Percentiles rank a stretch among this genome's conserved stretches.
These are phyloP conservation scores for Ophiocordyceps robertsii DNA, from an alignment of 2,329 filamentous ascomycete species.

Conservation along the genomic window DNA sequence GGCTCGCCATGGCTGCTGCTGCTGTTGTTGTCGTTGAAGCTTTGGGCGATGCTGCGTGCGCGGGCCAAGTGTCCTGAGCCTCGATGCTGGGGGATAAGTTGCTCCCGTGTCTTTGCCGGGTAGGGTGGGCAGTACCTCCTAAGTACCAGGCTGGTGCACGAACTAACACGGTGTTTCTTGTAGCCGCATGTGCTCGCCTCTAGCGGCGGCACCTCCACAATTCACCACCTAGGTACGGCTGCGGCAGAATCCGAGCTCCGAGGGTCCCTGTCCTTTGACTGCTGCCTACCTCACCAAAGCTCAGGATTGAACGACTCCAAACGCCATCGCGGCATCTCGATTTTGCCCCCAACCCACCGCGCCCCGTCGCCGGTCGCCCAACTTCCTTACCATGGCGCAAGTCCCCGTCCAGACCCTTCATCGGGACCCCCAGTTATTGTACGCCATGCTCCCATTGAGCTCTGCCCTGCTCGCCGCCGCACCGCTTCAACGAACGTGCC, in stretches of 20 bases:
- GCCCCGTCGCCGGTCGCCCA: not conserved
- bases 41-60: not conserved
- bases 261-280: not conserved
- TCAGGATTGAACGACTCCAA: too few relatives aligned
- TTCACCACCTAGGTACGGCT: not conserved
- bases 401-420: constrained; percentile 88
- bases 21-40: not conserved
- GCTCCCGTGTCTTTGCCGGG: not conserved
- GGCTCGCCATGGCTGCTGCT: constrained; percentile 16
- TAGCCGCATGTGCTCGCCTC: not conserved
- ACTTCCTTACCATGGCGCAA: constrained; percentile 56
- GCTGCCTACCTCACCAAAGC: too few relatives aligned
- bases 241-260: not conserved
- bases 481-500: not conserved
- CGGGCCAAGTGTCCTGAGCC: not conserved
- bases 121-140: too few relatives aligned
- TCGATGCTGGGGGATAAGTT: not conserved
- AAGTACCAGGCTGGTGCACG: too few relatives aligned
- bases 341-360: not conserved
- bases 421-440: constrained; percentile 97
- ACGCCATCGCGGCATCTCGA: not conserved
- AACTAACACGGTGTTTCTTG: too few relatives aligned
- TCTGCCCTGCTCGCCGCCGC: not conserved
- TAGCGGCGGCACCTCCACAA: not conserved
- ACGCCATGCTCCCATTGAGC: constrained; percentile 21